Evolutionary conservation across 176 grass and related monocot genomes (phyloP).

Genomic region (Musa troglodytarum): DNA sequence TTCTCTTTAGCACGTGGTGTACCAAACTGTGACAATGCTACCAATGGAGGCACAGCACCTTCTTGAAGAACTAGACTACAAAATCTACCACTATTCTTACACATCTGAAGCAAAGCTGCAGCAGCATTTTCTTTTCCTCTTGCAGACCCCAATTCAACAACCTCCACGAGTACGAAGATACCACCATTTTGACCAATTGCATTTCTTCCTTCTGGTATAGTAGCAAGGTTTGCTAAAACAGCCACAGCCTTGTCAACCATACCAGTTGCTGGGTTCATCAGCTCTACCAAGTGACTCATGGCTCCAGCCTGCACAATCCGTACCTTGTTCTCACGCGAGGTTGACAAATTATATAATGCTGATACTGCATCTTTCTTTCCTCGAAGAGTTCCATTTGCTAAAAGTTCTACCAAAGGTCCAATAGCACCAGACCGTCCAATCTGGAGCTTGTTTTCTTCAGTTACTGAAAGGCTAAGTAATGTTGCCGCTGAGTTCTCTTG

Average conservation of each 20-base stretch:
- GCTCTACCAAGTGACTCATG: slow-evolving; percentile 50
- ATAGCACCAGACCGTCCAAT: slow-evolving; percentile 71
- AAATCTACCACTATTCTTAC: slow-evolving; percentile 46
- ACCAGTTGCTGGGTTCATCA: slow-evolving; percentile 78
- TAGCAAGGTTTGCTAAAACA: slow-evolving; percentile 71
- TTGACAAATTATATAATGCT: slow-evolving; percentile 72
- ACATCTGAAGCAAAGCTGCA: slow-evolving; percentile 64
- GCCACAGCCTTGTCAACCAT: slow-evolving; percentile 83
- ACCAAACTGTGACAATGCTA: slow-evolving; percentile 58
- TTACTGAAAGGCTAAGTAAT: slow-evolving; percentile 63
- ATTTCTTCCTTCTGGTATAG: slow-evolving; percentile 49
- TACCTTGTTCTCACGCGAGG: slow-evolving; percentile 52
- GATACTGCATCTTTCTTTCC: slow-evolving; percentile 81
- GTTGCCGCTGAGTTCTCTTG: slow-evolving; percentile 72
- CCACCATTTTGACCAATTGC: slow-evolving; percentile 48
- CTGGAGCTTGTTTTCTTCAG: slow-evolving; percentile 51
- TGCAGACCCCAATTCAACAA: slow-evolving; percentile 75
- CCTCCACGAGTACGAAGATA: slow-evolving; percentile 56
- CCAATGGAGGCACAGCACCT: slow-evolving; percentile 68
- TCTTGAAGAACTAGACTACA: slow-evolving; percentile 70
- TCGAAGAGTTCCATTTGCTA: slow-evolving; percentile 45
- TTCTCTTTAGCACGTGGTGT: slow-evolving; percentile 77
- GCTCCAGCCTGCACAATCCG: slow-evolving; percentile 69
- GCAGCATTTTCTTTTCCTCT: slow-evolving; percentile 69
- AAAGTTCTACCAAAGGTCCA: slow-evolving; percentile 54